Base-by-base conservation (phyloP, 257 asterid species). In the Nicotiana knightiana region DNA sequence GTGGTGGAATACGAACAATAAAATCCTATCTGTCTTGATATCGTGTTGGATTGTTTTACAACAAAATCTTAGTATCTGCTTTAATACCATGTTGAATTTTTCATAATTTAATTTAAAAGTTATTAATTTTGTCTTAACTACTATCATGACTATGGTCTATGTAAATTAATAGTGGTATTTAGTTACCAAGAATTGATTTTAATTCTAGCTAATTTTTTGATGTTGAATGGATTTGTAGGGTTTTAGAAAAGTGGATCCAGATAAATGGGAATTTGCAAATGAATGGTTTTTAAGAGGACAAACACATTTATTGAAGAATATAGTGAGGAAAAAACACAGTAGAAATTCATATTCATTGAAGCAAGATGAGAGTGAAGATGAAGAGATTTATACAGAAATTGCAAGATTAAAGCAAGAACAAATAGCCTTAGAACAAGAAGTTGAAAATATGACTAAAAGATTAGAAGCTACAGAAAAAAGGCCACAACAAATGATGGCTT, bases 251-350 rank as follows among this genome's bases (percentile, higher is more conserved):
- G 97, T 93, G 53, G 97, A 95, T 86, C 97, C 98, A 5, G 99
- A 95, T 77, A 88, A 87, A 43, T 95, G 98, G 98, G 97, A 91
- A 46, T 95, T 95, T 70, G 99, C 99, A 24, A 92, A 89, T 77
- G 98, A 95, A 83, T 93, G 97, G 95, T 95, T 95, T 84, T 86
- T 95, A 24, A 88, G 96, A 2, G 98, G 96, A 26, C 99, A 92
- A 79, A 89, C 89, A 0, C 97, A 92, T 4, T 84, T 93, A 32
- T 88, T 95, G 58, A 86, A 85, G 91, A 95, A 92, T 87, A 95
- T 95, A 13, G 84, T 46, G 11, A 81, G 99, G 83, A 88, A 80
- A 82, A 93, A 90, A 66, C 92, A 85, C 26, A 21, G 33, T 61
- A 87, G 86, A 30, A 67, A 18, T 64, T 39, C 39, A 4, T 67